phyloP scores from a whole-genome alignment of 805 yeast species.

The Phaffomyces thermotolerans region DNA sequence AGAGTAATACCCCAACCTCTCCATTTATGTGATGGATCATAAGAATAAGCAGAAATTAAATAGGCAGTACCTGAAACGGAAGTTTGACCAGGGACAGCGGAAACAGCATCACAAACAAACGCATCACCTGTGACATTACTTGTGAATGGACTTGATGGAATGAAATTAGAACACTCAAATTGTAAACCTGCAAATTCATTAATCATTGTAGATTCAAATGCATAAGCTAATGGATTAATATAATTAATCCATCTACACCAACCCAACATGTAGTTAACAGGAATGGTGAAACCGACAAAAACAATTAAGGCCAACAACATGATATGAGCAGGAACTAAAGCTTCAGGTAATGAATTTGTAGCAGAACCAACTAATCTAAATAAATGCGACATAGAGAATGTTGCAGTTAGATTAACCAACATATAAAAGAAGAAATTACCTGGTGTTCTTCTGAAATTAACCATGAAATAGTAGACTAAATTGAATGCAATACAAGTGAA shows the following conservation, averaged over 20 bases:
- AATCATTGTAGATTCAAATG: constrained; percentile 50
- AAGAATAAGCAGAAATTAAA: constrained; percentile 37
- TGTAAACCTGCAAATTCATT: constrained; percentile 46
- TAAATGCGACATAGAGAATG: constrained; percentile 50
- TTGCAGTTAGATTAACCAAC: constrained; percentile 35
- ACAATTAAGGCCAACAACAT: constrained; percentile 41
- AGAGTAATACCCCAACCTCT: constrained; percentile 56
- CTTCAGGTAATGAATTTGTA: constrained; percentile 39
- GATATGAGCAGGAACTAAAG: constrained; percentile 53
- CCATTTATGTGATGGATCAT: constrained; percentile 46
- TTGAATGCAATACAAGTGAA: constrained; percentile 38
- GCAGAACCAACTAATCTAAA: constrained; percentile 49
- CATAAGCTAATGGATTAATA: constrained; percentile 49
- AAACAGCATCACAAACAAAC: constrained; percentile 48
- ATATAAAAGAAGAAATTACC: constrained; percentile 51
- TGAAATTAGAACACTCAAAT: constrained; percentile 39
- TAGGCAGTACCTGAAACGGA: constrained; percentile 47
- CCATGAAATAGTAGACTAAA: constrained; percentile 45
- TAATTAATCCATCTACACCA: constrained; percentile 65
- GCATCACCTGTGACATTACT: constrained; percentile 15
- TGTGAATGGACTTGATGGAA: constrained; percentile 32
- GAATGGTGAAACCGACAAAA: constrained; percentile 54
- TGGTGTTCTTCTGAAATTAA: constrained; percentile 42
- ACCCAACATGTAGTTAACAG: constrained; percentile 48
- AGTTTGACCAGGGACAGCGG: constrained; percentile 44